Base-by-base conservation (phyloP, 495 filamentous ascomycete species). In the Lophiostoma macrostomum region DNA sequence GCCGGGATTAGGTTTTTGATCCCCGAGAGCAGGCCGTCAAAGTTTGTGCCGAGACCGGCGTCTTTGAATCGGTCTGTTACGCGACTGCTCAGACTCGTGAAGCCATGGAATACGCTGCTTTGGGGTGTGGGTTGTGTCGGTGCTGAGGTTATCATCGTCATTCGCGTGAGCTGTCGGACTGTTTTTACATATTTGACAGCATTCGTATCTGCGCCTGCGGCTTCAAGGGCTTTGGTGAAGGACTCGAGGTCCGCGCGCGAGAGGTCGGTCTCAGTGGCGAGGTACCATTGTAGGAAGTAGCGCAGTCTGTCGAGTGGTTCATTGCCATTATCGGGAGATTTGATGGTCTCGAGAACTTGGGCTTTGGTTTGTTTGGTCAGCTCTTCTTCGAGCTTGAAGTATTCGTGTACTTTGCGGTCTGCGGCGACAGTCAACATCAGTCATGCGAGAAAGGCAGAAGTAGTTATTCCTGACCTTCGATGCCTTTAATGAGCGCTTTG, bases 1-100 rank as follows among this genome's bases (percentile, higher is more conserved):
- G 82, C 89, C 1, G 94, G 94, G 3, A 98, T 75, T 74, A 98
- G 95, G 69, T 96, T 97, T 74, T 97, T 97, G 71, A 99, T 91
- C 29, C 94, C 91, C n/a, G 89, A 90, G 56, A 99, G 90, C 24
- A 99, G 81, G 20, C 83, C 90, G 61, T 97, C 94, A 63, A 97
- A 90, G 67, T 96, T 96, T 44, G 91, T 83, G 23, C 87, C 85
- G 5, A 95, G 77, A 8, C 90, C 87, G 5, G 88, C 89, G 44
- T 94, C 91, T 60, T 93, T 91, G 65, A 98, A 85, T 20, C 90
- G 86, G 68, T 96, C 91, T 13, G 93, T 96, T 16, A 99, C 80
- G 18, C 90, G 82, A 39, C 83, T 91, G 22, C 91, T 94, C 58
- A 97, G 87, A 49, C 83, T 84, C 28, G 81, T 87, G 71, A 97